A percentile compares a stretch with the other conserved stretches of the same genome.
Conservation (phyloP, 192 early-diverging fungal species). For the Coemansia sp. region DNA sequence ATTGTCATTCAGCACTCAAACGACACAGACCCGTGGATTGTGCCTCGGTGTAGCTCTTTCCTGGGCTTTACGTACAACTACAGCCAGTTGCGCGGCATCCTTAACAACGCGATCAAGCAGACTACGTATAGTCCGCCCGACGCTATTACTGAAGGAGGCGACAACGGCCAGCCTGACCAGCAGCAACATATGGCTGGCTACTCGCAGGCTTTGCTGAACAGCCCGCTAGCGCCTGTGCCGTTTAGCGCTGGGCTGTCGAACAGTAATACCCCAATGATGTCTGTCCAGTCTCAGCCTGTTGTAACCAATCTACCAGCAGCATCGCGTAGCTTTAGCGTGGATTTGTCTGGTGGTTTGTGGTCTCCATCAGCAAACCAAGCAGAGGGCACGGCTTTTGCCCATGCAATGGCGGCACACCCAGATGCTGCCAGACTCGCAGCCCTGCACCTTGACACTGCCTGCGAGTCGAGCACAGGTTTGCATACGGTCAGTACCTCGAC, state of each 20-base stretch:
- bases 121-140: conserved; percentile 52
- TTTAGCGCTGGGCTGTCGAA: not conserved
- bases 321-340: conserved; percentile 3
- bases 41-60: conserved; percentile 50
- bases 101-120: conserved; percentile 49
- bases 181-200: conserved; percentile 1
- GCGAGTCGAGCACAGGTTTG: not conserved
- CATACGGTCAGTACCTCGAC: not conserved
- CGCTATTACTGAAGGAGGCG: conserved; percentile 9
- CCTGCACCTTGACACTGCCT: not conserved
- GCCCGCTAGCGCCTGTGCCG: not conserved
- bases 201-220: not conserved
- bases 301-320: not conserved
- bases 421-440: not conserved
- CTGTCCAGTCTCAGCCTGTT: not conserved
- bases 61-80: conserved; percentile 49
- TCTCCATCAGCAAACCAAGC: not conserved
- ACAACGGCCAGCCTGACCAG: conserved; percentile 1
- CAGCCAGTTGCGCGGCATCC: conserved; percentile 39
- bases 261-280: not conserved
- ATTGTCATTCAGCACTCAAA: conserved; percentile 31
- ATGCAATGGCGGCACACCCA: not conserved
- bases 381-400: not conserved
- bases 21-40: conserved; percentile 51
- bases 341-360: conserved; percentile 11